A percentile compares a stretch with the other conserved stretches of the same genome.
Conservation (phyloP, 2,329 filamentous ascomycete genomes). For the Emergomyces africanus region DNA sequence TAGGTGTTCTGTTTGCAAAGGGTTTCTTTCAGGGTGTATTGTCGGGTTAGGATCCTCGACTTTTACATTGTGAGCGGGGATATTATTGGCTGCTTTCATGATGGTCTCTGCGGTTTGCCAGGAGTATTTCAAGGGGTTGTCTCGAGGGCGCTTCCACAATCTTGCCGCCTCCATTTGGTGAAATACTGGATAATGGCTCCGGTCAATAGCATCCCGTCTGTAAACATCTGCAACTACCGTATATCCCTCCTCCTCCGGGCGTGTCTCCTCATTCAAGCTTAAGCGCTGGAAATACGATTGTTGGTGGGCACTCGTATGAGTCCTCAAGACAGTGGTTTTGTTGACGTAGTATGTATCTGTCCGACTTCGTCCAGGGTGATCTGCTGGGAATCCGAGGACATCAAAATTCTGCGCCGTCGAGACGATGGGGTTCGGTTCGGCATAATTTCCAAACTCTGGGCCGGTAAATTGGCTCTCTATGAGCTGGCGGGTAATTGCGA, state of each 20-base stretch:
- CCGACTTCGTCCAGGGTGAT: slow-evolving; percentile 75
- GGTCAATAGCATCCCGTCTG: slow-evolving; percentile 84
- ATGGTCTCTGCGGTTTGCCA: slow-evolving; percentile 46
- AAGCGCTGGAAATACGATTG: slow-evolving; percentile 63
- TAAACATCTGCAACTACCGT: slow-evolving; percentile 93
- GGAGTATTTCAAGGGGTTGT: slow-evolving; percentile 20
- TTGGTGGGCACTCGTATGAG: slow-evolving; percentile 93
- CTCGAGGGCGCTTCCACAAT: slow-evolving; percentile 60
- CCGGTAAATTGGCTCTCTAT: slow-evolving; percentile 78
- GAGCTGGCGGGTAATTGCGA: slow-evolving; percentile 79
- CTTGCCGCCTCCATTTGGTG: slow-evolving; percentile 97
- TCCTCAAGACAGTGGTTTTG: slow-evolving; percentile 67
- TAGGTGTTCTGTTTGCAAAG: slow-evolving; percentile 62
- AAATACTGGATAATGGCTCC: slow-evolving; percentile 91
- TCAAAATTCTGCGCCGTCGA: slow-evolving; percentile 85
- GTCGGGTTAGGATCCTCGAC: slow-evolving; percentile 78
- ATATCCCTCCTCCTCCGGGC: slow-evolving; percentile 50
- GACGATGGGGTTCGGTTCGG: slow-evolving; percentile 70
- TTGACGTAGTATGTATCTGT: slow-evolving; percentile 97
- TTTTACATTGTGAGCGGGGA: slow-evolving; percentile 61
- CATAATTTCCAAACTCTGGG: slow-evolving; percentile 63
- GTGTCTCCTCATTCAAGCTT: slow-evolving; percentile 27
- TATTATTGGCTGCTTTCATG: slow-evolving; percentile 52
- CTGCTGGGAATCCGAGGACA: slow-evolving; percentile 76
- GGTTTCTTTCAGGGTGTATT: slow-evolving; percentile 66